Percentiles rank a stretch among this genome's conserved stretches.
Evolutionary conservation across 179 eudicot genomes (phyloP).

Genomic region (Silene noctiflora): DNA sequence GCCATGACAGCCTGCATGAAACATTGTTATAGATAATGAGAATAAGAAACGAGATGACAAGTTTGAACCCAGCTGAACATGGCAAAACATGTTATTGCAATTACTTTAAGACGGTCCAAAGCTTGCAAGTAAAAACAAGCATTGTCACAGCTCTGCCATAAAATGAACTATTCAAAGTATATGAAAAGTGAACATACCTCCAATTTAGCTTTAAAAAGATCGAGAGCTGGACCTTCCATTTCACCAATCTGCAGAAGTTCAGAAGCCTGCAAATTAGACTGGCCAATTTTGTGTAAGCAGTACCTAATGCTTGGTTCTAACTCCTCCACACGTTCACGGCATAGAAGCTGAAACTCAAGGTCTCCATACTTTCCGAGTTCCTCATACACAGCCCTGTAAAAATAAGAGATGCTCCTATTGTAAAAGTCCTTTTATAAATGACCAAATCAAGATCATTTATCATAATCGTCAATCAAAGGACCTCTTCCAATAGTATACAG

Average conservation of each 20-base stretch:
- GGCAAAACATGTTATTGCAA: not conserved
- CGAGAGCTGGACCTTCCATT: slow-evolving; percentile 97
- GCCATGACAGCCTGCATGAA: slow-evolving; percentile 85
- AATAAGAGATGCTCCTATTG: not conserved
- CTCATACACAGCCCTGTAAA: slow-evolving; percentile 88
- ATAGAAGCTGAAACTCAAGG: slow-evolving; percentile 76
- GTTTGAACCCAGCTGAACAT: not conserved
- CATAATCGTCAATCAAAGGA: slow-evolving; percentile 1
- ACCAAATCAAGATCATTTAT: not conserved
- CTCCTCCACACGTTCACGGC: slow-evolving; percentile 95
- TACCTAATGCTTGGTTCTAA: slow-evolving; percentile 88
- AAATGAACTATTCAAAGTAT: not conserved
- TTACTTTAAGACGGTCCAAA: not conserved
- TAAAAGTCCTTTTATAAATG: slow-evolving; percentile 4
- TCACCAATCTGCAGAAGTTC: slow-evolving; percentile 85
- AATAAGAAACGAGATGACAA: not conserved
- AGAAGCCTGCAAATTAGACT: slow-evolving; percentile 80
- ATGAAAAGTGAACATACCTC: slow-evolving; percentile 43
- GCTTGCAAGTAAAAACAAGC: slow-evolving; percentile 5
- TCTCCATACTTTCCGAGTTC: slow-evolving; percentile 99
- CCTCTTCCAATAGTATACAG: not conserved
- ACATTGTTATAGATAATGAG: slow-evolving; percentile 13
- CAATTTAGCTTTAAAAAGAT: slow-evolving; percentile 86
- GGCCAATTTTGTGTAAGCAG: slow-evolving; percentile 90
- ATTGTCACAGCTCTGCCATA: not conserved